Percentiles rank a stretch among this genome's conserved stretches.
Conservation (phyloP, 225 moss, liverwort and hornwort species). For the Physcomitrellopsis africana region DNA sequence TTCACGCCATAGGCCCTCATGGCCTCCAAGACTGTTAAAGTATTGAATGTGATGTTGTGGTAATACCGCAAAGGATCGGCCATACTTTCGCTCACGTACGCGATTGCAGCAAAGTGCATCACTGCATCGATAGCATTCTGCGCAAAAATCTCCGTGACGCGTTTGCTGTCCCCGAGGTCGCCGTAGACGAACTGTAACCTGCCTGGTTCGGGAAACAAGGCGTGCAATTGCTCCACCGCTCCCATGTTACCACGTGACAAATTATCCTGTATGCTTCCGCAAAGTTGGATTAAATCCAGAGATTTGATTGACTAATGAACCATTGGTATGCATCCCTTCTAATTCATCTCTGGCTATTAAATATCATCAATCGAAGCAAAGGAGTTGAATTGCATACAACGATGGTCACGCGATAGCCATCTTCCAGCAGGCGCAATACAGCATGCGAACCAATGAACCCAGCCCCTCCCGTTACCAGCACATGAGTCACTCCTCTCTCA, state of each 20-base stretch:
- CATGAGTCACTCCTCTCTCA: conserved; percentile 68
- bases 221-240: conserved; percentile 60
- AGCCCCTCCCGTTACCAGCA: conserved; percentile 82
- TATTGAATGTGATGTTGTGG: conserved; percentile 77
- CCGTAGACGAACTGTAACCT: conserved; percentile 61
- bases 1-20: conserved; percentile 61
- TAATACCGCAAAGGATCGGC: conserved; percentile 73
- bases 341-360: neutral
- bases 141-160: conserved; percentile 64
- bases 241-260: conserved; percentile 75
- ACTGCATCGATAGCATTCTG: conserved; percentile 74
- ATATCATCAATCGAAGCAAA: neutral
- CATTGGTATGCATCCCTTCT: neutral
- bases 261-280: conserved; percentile 53
- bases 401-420: conserved; percentile 68
- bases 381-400: conserved; percentile 40
- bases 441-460: conserved; percentile 85
- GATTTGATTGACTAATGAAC: neutral
- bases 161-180: conserved; percentile 73
- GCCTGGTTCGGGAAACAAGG: conserved; percentile 55
- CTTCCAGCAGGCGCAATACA: conserved; percentile 65
- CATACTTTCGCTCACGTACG: conserved; percentile 82
- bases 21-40: conserved; percentile 63
- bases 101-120: conserved; percentile 82
- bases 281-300: neutral